Percentiles rank a stretch among this genome's conserved stretches.
These are phyloP conservation scores for Ogataea dorogensis DNA, from an alignment of 805 yeast species.

Conservation along the genomic window DNA sequence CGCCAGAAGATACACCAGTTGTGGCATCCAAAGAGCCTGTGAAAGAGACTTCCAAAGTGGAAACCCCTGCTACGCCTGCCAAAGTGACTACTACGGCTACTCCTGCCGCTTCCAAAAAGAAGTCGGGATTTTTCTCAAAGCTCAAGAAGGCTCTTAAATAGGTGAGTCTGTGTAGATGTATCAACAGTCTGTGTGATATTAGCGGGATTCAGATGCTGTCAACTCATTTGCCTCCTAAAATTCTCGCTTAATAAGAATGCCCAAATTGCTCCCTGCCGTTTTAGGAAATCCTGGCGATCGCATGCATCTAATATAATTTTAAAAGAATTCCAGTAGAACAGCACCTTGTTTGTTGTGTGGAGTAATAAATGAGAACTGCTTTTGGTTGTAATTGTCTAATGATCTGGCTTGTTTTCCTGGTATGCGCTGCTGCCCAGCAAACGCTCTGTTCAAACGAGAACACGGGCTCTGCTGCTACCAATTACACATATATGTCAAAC, in stretches of 20 bases:
- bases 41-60: slow-evolving; percentile 10
- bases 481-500: slow-evolving; percentile 31
- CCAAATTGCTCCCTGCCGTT: slow-evolving; percentile 5
- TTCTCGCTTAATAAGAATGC: too few species aligned
- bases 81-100: slow-evolving; percentile 12
- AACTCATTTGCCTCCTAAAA: too few species aligned
- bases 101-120: slow-evolving; percentile 32
- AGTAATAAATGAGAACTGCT: not conserved
- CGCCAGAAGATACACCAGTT: too few species aligned
- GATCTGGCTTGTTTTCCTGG: slow-evolving; percentile 3
- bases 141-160: slow-evolving; percentile 40
- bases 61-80: slow-evolving; percentile 6
- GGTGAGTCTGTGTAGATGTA: slow-evolving; percentile 9
- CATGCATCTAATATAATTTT: slow-evolving; percentile 5
- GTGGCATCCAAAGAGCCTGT: slow-evolving; percentile 13
- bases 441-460: slow-evolving; percentile 30
- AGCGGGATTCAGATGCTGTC: too few species aligned
- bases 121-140: slow-evolving; percentile 42
- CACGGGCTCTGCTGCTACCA: slow-evolving; percentile 22
- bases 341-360: slow-evolving; percentile 1
- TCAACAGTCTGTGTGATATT: too few species aligned
- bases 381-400: not conserved
- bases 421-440: slow-evolving; percentile 4
- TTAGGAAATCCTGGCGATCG: slow-evolving; percentile 9
- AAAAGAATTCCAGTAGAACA: slow-evolving; percentile 9